Evolutionary conservation across 441 rosid genomes (phyloP).

Genomic region (Arabidopsis hybrid): DNA sequence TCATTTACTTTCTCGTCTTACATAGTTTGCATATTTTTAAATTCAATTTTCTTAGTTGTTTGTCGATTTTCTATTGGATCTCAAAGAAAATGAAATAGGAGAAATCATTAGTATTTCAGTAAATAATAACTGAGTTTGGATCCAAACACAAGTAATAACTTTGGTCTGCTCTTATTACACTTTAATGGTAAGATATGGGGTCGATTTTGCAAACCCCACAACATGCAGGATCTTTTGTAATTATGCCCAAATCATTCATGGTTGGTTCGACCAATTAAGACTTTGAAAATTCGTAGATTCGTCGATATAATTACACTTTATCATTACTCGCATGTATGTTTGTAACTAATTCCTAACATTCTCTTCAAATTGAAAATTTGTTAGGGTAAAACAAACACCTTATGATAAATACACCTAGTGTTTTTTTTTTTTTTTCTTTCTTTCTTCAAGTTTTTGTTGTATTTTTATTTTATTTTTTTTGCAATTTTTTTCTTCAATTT

Average conservation of each 20-base stretch:
- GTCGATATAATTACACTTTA: background rate
- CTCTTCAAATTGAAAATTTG: background rate
- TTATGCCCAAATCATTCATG: conserved; percentile 15
- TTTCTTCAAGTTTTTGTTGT: too few relatives aligned
- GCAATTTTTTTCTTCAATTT: background rate
- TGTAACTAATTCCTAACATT: conserved; percentile 2
- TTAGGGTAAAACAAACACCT: background rate
- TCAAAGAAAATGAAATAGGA: conserved; percentile 4
- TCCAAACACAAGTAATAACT: conserved; percentile 31
- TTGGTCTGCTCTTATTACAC: conserved; percentile 21
- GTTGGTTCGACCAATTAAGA: conserved; percentile 26
- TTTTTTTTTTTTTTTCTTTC: too few relatives aligned
- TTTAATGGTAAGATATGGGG: conserved; percentile 32
- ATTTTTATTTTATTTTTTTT: too few relatives aligned
- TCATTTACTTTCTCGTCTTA: conserved; percentile 20
- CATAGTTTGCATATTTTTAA: conserved; percentile 12
- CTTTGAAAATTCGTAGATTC: conserved; percentile 15
- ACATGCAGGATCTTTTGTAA: conserved; percentile 24
- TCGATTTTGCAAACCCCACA: conserved; percentile 28
- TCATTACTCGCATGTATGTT: conserved; percentile 16
- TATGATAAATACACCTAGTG: background rate
- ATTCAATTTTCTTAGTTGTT: background rate
- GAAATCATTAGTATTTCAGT: background rate
- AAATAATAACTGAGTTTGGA: conserved; percentile 16
- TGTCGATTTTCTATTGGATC: conserved; percentile 39